These are phyloP conservation scores for Bombardia bombarda DNA, from an alignment of 495 filamentous ascomycete genomes.

Conservation along the genomic window DNA sequence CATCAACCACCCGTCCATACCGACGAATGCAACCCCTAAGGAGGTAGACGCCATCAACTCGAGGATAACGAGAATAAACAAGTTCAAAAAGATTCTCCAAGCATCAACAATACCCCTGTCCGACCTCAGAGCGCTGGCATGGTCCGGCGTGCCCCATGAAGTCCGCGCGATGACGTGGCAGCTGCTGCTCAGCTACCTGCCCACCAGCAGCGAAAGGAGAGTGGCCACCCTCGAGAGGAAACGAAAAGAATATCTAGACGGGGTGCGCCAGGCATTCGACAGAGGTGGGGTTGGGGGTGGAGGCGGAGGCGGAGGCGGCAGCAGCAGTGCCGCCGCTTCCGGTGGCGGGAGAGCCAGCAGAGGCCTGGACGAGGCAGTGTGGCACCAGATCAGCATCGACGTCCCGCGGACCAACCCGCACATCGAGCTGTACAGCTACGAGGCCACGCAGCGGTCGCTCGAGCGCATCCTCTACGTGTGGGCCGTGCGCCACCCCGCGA, in stretches of 20 bases:
- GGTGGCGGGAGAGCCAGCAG: slow-evolving; percentile 26
- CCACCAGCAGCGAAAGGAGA: slow-evolving; percentile 84
- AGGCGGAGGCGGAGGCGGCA: slow-evolving; percentile 24
- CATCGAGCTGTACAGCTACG: slow-evolving; percentile 87
- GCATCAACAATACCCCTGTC: slow-evolving; percentile 76
- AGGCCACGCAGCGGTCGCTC: slow-evolving; percentile 87
- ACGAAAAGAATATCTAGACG: slow-evolving; percentile 93
- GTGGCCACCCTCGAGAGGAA: slow-evolving; percentile 89
- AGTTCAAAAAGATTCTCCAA: slow-evolving; percentile 94
- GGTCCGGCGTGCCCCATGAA: slow-evolving; percentile 91
- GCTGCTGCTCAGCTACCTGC: slow-evolving; percentile 86
- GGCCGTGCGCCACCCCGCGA: slow-evolving; percentile 94
- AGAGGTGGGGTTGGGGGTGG: too few relatives aligned
- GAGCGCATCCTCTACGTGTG: slow-evolving; percentile 95
- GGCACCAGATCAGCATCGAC: slow-evolving; percentile 99
- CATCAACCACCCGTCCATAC: slow-evolving; percentile 74
- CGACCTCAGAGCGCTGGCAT: slow-evolving; percentile 77
- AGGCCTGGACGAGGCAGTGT: slow-evolving; percentile 88
- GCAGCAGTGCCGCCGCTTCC: slow-evolving; percentile 22
- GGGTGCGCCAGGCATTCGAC: slow-evolving; percentile 90
- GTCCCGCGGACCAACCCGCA: slow-evolving; percentile 96
- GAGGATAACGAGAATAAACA: slow-evolving; percentile 90
- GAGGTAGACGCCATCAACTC: slow-evolving; percentile 82
- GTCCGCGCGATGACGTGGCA: slow-evolving; percentile 98
- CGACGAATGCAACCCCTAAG: slow-evolving; percentile 68